Evolutionary conservation across 768 basidiomycete genomes (phyloP).

Genomic region (Kwoniella dejecticola): DNA sequence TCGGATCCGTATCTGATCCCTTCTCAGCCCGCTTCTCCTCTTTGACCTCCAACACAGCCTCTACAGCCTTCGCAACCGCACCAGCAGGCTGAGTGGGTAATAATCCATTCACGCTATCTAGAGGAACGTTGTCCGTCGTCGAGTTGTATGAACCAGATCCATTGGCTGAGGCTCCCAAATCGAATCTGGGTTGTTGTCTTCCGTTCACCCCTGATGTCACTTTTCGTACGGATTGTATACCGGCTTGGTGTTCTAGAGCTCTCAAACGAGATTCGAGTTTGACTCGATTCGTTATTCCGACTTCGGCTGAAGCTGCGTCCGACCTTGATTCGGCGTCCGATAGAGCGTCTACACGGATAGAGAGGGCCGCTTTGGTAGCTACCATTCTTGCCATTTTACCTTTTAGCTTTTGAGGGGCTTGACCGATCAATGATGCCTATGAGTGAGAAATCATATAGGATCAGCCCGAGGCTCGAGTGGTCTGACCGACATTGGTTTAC

Average conservation of each 20-base stretch:
- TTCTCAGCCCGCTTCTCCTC: slow-evolving; percentile 84
- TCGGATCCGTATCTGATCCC: slow-evolving; percentile 67
- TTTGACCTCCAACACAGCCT: slow-evolving; percentile 77
- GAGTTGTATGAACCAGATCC: slow-evolving; percentile 78
- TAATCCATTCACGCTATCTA: slow-evolving; percentile 56
- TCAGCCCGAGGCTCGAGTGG: no score
- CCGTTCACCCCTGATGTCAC: slow-evolving; percentile 60
- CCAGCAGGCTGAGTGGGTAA: slow-evolving; percentile 79
- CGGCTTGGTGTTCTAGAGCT: slow-evolving; percentile 79
- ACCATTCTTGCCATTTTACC: slow-evolving; percentile 99
- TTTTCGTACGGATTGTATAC: slow-evolving; percentile 70
- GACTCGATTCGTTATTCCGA: slow-evolving; percentile 89
- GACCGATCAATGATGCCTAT: slow-evolving; percentile 95
- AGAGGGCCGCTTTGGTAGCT: slow-evolving; percentile 94
- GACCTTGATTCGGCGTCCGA: slow-evolving; percentile 84
- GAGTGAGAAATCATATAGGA: slow-evolving; percentile 6
- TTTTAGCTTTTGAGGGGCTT: slow-evolving; percentile 96
- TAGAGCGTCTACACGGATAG: slow-evolving; percentile 95
- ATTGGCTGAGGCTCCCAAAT: slow-evolving; percentile 73
- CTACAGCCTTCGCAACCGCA: slow-evolving; percentile 72
- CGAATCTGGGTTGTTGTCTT: slow-evolving; percentile 73
- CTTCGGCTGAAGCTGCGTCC: slow-evolving; percentile 73
- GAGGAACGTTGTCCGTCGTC: slow-evolving; percentile 74
- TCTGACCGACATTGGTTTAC: neutral
- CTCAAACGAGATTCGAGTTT: slow-evolving; percentile 94